Conservation (phyloP, 2,329 filamentous ascomycete species). For the Fragosphaeria purpurea region DNA sequence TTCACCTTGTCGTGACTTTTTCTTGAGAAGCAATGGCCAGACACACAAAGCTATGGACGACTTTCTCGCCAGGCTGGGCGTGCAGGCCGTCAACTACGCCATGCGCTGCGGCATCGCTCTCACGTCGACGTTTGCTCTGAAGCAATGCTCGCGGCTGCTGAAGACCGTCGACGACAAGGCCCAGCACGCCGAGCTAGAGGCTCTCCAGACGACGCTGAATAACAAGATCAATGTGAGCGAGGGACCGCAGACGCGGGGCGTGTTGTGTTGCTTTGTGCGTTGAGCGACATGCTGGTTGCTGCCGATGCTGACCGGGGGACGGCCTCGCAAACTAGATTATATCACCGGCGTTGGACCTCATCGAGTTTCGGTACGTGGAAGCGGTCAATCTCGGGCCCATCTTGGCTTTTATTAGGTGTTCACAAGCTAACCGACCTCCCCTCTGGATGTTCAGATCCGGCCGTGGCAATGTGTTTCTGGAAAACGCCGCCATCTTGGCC, state of each 20-base stretch:
- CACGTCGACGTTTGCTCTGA: slow-evolving; percentile 76
- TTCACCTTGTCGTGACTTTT: neutral
- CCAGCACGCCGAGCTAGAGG: slow-evolving; percentile 56
- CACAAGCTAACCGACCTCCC: no score
- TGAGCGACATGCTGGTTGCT: no score
- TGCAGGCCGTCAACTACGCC: slow-evolving; percentile 83
- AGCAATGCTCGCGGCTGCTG: slow-evolving; percentile 68
- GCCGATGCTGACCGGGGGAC: no score
- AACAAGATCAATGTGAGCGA: slow-evolving; percentile 66
- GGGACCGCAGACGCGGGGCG: no score
- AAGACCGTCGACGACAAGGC: slow-evolving; percentile 65
- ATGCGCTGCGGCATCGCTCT: slow-evolving; percentile 79
- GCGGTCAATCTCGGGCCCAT: no score
- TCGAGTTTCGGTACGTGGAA: slow-evolving; percentile 67
- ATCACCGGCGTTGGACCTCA: slow-evolving; percentile 82
- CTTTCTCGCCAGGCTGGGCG: slow-evolving; percentile 41
- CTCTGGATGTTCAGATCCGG: slow-evolving; percentile 26
- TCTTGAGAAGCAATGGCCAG: no score
- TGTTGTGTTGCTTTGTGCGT: no score
- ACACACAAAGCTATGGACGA: slow-evolving; percentile 54
- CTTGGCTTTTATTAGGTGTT: no score
- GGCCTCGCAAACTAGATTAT: slow-evolving; percentile 51
- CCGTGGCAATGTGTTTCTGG: slow-evolving; percentile 52
- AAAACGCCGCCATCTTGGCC: slow-evolving; percentile 74
- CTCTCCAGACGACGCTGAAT: slow-evolving; percentile 64